phyloP scores from a whole-genome alignment of 805 yeast species.

The Metschnikowia bowlesiae region DNA sequence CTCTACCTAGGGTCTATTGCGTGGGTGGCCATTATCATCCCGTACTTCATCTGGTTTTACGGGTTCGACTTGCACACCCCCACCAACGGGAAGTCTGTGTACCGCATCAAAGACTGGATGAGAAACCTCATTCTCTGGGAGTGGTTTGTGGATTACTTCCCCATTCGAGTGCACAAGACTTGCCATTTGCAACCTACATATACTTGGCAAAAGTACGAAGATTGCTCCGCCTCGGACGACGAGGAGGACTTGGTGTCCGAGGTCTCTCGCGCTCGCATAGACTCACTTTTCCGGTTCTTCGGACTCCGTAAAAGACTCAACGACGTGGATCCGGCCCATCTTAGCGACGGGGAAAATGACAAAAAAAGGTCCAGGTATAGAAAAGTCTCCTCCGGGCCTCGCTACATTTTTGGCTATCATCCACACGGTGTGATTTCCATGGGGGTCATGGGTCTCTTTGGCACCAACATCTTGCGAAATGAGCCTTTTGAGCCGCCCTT shows the following conservation, averaged over 20 bases:
- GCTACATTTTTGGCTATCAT: constrained; percentile 87
- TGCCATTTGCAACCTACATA: constrained; percentile 72
- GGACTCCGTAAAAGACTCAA: constrained; percentile 38
- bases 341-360: neutral
- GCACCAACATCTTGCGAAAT: constrained; percentile 48
- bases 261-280: constrained; percentile 32
- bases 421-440: constrained; percentile 95
- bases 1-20: constrained; percentile 49
- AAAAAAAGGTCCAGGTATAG: constrained; percentile 15
- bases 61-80: constrained; percentile 64
- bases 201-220: constrained; percentile 30
- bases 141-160: constrained; percentile 74
- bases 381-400: constrained; percentile 52
- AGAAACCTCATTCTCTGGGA: constrained; percentile 60
- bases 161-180: constrained; percentile 66
- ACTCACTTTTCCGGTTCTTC: constrained; percentile 30
- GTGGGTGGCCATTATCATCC: constrained; percentile 62
- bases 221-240: constrained; percentile 25
- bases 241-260: constrained; percentile 42
- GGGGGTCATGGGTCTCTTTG: constrained; percentile 83
- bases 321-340: constrained; percentile 19
- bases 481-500: constrained; percentile 40
- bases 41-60: constrained; percentile 56
- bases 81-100: constrained; percentile 63
- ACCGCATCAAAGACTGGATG: constrained; percentile 53